Conservation (phyloP, 495 filamentous ascomycete species). For the Chaetomium tenue region DNA sequence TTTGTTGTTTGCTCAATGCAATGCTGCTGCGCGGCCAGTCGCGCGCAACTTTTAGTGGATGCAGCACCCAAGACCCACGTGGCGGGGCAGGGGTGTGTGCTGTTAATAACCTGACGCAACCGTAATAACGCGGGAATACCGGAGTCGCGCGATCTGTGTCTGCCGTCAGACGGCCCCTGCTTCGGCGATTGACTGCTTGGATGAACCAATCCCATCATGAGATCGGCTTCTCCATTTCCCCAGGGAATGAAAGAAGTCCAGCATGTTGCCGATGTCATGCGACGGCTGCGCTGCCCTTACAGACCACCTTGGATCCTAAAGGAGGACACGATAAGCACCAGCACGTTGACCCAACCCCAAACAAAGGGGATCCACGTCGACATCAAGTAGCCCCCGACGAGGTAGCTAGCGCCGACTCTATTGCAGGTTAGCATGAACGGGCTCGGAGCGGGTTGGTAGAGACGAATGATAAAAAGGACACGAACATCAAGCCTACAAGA, state of each 20-base stretch:
- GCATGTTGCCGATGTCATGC: background rate
- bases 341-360: slow-evolving; percentile 86
- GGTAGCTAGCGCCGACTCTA: slow-evolving; percentile 85
- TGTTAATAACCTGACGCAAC: no score
- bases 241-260: no score
- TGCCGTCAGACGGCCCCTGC: no score
- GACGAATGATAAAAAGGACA: slow-evolving; percentile 23
- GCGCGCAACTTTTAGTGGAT: slow-evolving; percentile 2
- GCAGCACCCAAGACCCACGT: slow-evolving; percentile 1
- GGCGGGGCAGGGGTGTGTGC: background rate
- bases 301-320: slow-evolving; percentile 95
- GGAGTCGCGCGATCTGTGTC: no score
- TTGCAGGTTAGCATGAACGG: slow-evolving; percentile 25
- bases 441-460: background rate
- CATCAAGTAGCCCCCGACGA: slow-evolving; percentile 86
- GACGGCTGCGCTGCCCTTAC: background rate
- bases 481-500: slow-evolving; percentile 84
- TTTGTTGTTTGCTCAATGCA: slow-evolving; percentile 15
- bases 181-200: no score
- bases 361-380: slow-evolving; percentile 96
- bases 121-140: no score
- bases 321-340: slow-evolving; percentile 87
- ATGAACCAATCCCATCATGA: no score
- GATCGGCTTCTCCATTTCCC: no score
- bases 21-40: background rate